Evolutionary conservation across 2,329 filamentous ascomycete species (phyloP).

Genomic region (Sarocladiaceae sp.): DNA sequence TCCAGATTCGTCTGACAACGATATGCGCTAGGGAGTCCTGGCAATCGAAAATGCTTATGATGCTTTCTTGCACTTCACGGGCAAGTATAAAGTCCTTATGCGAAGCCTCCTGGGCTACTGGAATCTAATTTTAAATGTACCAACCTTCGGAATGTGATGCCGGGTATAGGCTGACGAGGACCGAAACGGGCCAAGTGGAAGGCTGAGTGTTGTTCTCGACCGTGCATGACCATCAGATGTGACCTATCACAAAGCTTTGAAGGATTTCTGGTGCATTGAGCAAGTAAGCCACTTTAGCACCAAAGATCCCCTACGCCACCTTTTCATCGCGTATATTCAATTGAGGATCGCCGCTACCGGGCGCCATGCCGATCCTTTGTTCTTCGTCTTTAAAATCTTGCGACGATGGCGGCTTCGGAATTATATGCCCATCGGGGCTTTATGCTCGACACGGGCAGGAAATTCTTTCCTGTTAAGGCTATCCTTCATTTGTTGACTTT

Average conservation of each 20-base stretch:
- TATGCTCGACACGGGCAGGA: constrained; percentile 6
- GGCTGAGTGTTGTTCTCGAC: constrained; percentile 3
- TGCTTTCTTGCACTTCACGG: no score
- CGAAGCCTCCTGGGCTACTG: no score
- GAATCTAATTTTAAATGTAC: no score
- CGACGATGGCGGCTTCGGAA: background rate
- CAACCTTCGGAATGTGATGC: constrained; percentile 3
- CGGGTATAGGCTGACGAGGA: background rate
- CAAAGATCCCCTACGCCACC: background rate
- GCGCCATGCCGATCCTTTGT: background rate
- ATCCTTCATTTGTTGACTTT: constrained; percentile 3
- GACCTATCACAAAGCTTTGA: constrained; percentile 1
- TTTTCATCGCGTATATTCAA: background rate
- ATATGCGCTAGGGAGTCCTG: no score
- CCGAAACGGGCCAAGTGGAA: background rate
- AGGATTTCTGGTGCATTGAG: constrained; percentile 5
- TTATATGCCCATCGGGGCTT: constrained; percentile 5
- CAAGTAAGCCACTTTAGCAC: background rate
- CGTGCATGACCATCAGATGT: constrained; percentile 2
- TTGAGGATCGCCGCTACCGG: background rate
- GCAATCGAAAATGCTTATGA: no score
- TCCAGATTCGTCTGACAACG: no score
- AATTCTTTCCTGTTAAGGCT: constrained; percentile 7
- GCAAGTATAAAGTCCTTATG: no score
- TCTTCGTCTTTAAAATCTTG: background rate